phyloP scores from a whole-genome alignment of 164 flowering plant species.

The Brasenia schreberi region DNA sequence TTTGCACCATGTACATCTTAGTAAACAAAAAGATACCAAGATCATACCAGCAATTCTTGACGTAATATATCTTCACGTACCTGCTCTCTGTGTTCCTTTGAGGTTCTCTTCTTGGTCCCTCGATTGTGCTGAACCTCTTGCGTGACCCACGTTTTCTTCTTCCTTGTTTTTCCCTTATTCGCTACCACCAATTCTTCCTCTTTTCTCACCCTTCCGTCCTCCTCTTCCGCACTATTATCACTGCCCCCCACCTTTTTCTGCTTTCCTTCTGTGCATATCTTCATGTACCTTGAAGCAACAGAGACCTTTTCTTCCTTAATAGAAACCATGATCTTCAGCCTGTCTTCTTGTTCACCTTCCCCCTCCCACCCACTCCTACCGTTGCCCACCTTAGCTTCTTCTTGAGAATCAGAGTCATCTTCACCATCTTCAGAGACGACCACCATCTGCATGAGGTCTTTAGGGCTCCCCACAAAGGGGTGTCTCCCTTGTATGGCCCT shows the following conservation, averaged over 20 bases:
- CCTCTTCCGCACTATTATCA: neutral
- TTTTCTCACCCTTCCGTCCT: neutral
- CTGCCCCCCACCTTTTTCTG: neutral
- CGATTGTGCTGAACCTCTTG: neutral
- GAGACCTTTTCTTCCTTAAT: slow-evolving; percentile 75
- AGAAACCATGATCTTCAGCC: slow-evolving; percentile 17
- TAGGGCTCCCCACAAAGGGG: slow-evolving; percentile 75
- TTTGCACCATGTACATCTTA: too few relatives aligned
- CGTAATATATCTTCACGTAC: neutral
- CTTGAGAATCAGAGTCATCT: slow-evolving; percentile 7
- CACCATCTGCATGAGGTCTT: slow-evolving; percentile 82
- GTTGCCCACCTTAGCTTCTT: slow-evolving; percentile 12
- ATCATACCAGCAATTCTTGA: too few relatives aligned
- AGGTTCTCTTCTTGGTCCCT: neutral
- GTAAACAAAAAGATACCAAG: too few relatives aligned
- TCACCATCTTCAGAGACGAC: slow-evolving; percentile 31
- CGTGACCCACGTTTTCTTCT: neutral
- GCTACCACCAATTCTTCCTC: neutral
- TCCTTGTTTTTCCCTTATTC: neutral
- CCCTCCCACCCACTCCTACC: slow-evolving; percentile 19
- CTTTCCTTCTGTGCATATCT: slow-evolving; percentile 24
- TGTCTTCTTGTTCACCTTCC: neutral
- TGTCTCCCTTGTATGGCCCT: slow-evolving; percentile 76
- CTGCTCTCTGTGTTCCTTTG: neutral
- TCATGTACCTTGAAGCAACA: slow-evolving; percentile 91